A percentile compares a stretch with the other conserved stretches of the same genome.
These are phyloP conservation scores for Aspergillus unguis DNA, from an alignment of 2,329 filamentous ascomycete species.

Conservation along the genomic window DNA sequence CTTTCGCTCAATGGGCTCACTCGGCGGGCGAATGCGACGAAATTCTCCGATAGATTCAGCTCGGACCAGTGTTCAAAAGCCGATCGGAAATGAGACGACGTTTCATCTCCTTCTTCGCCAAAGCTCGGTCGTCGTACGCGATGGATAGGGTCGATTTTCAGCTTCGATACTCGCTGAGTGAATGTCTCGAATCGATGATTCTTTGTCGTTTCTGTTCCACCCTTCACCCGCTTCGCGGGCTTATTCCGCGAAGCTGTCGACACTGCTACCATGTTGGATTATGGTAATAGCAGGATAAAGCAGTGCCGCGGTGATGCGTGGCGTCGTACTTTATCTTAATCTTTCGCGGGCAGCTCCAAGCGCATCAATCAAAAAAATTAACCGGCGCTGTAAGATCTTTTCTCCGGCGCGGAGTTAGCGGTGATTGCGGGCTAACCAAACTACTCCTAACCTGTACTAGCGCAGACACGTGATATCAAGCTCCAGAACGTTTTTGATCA, in stretches of 20 bases:
- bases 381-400: conserved; percentile 29
- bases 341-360: background rate
- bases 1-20: conserved; percentile 79
- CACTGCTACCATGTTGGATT: conserved; percentile 45
- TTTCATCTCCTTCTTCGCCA: conserved; percentile 69
- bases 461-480: conserved; percentile 32
- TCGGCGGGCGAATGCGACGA: conserved; percentile 71
- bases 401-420: conserved; percentile 30
- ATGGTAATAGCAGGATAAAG: conserved; percentile 18
- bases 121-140: conserved; percentile 78
- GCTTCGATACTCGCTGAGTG: conserved; percentile 80
- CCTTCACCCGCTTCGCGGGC: conserved; percentile 64
- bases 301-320: conserved; percentile 24
- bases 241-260: conserved; percentile 66
- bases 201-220: conserved; percentile 70
- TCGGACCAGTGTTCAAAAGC: conserved; percentile 86
- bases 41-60: conserved; percentile 80
- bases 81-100: conserved; percentile 82
- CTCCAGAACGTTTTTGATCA: conserved; percentile 24
- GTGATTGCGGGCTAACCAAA: conserved; percentile 6
- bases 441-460: conserved; percentile 12
- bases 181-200: conserved; percentile 91
- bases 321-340: conserved; percentile 20
- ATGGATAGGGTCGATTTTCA: conserved; percentile 91
- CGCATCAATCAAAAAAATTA: conserved; percentile 36